Evolutionary conservation across 805 yeast genomes (phyloP), one percentile per base, ranked within the genome.

Genomic region (Candida corydali): DNA sequence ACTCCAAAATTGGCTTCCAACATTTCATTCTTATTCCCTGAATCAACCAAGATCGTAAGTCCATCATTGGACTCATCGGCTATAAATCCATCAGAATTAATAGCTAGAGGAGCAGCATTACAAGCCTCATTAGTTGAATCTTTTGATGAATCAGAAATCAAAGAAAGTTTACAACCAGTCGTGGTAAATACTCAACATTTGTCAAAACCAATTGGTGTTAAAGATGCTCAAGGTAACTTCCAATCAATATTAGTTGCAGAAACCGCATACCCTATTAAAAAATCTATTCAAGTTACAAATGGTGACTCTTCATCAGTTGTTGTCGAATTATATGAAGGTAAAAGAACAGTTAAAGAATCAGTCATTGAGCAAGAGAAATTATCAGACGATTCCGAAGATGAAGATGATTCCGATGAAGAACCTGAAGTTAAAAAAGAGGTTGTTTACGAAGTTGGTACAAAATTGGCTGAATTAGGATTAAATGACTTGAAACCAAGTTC

Each of bases 101-200:
- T 83, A 46, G 81, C 95, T 46, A 82, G 94, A 56, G 98, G 98
- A 66, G 94, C 96, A 41, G 96, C 98, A 45, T 75, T 91, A 59
- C 98, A 93, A 74, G 98, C 96, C 35, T 79, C 95, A 26, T 71
- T 91, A 52, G 69, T 83, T 45, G 91, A 83, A 53, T 70, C 78
- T 40, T 94, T 86, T 52, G 93, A 82, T 54, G 87, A 76, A 36
- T 95, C 85, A 44, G 93, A 87, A 63, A 70, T 82, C 51, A 68
- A 73, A 32, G 95, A 87, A 65, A 81, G 93, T 40, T 69, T 80
- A 50, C 84, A 85, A 63, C 93, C 94, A 20, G 77, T 85, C 41
- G 85, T 89, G 43, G 72, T 87, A 50, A 84, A 84, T 72, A 89
- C 96, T 43, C 91, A 86, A 57, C 98, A 93, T 60, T 64, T 88